These are phyloP conservation scores for Hortaea werneckii DNA, from an alignment of 2,329 filamentous ascomycete species.

Conservation along the genomic window DNA sequence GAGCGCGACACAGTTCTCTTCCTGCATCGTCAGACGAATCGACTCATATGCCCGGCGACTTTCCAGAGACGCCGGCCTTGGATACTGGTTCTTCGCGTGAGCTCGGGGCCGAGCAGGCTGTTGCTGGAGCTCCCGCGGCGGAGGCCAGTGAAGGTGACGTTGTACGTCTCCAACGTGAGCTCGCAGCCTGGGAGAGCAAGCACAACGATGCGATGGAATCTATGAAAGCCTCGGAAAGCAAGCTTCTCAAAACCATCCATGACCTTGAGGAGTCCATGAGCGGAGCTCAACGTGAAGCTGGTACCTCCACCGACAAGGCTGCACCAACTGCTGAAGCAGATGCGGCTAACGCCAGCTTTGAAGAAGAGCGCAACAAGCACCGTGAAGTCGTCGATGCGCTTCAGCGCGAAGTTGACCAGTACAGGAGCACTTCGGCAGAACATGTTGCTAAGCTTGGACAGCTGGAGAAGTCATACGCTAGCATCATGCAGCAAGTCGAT, in stretches of 20 bases:
- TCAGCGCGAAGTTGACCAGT: constrained; percentile 67
- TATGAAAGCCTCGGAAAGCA: constrained; percentile 61
- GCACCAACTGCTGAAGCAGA: constrained; percentile 1
- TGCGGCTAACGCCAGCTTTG: constrained; percentile 21
- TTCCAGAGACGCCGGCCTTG: constrained; percentile 27
- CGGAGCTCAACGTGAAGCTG: constrained; percentile 20
- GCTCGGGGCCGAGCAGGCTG: constrained; percentile 15
- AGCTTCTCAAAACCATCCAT: constrained; percentile 60
- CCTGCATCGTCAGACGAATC: constrained; percentile 14
- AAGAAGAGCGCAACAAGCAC: constrained; percentile 33
- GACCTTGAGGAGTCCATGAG: constrained; percentile 57
- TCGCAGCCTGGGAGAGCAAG: constrained; percentile 64
- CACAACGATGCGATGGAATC: constrained; percentile 61
- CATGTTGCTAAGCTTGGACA: constrained; percentile 61
- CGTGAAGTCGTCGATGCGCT: constrained; percentile 48
- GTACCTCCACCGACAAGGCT: not conserved
- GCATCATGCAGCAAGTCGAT: constrained; percentile 57
- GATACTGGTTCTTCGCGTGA: constrained; percentile 19
- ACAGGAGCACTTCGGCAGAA: constrained; percentile 61
- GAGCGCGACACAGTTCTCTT: constrained; percentile 6
- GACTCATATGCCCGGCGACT: constrained; percentile 28
- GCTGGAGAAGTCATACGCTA: constrained; percentile 61
- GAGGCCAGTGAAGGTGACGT: constrained; percentile 42
- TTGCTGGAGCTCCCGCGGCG: constrained; percentile 10
- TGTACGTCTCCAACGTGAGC: constrained; percentile 57